Percentiles rank a stretch among this genome's conserved stretches.
Evolutionary conservation across 345 rosid species (phyloP).

Genomic region (Raphanus raphanistrum): DNA sequence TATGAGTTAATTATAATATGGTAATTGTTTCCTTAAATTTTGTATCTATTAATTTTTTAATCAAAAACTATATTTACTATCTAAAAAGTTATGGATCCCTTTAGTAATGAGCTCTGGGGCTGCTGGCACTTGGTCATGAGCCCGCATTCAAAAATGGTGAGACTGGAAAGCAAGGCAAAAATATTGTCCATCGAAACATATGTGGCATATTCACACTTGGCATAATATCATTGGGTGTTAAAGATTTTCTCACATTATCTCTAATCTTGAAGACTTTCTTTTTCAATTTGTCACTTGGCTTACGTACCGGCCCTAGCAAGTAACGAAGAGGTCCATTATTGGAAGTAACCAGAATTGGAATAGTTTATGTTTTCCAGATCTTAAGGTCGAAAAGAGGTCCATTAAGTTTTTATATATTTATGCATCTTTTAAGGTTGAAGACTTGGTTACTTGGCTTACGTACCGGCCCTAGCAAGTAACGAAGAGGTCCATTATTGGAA

Average conservation of each 20-base stretch:
- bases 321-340: neutral
- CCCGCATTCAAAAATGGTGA: neutral
- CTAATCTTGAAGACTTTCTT: neutral
- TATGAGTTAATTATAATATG: no score
- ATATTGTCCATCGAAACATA: neutral
- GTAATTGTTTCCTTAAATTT: no score
- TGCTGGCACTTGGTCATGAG: no score
- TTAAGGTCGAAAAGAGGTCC: neutral
- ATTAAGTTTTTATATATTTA: neutral
- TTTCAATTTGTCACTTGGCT: neutral
- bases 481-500: no score
- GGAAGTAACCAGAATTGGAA: neutral
- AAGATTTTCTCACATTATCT: neutral
- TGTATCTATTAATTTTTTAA: no score
- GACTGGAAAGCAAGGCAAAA: neutral
- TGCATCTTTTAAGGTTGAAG: slow-evolving; percentile 35
- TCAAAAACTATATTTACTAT: no score
- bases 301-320: neutral
- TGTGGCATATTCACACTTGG: neutral
- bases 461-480: no score
- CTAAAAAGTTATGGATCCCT: no score
- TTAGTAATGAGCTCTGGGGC: no score
- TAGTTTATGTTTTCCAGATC: neutral
- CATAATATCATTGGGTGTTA: neutral
- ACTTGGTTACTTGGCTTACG: no score